Evolutionary conservation across 2,329 filamentous ascomycete species (phyloP).

Genomic region (Botrytis aclada): DNA sequence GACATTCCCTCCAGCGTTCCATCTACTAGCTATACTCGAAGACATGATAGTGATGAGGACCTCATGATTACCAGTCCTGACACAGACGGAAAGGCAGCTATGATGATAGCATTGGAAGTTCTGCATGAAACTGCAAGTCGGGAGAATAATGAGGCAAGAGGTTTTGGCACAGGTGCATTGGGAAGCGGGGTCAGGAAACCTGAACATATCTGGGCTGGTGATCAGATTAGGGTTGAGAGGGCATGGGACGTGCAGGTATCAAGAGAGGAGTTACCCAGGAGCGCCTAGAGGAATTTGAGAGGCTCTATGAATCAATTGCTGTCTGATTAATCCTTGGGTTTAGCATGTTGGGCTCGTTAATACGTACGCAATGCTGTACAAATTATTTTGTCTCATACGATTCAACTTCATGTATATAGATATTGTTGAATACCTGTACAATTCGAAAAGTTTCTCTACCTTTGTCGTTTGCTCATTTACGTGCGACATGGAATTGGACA

Average conservation of each 20-base stretch:
- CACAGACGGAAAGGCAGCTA: background rate
- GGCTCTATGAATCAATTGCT: too few species aligned
- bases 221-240: constrained; percentile 12
- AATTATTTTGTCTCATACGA: background rate
- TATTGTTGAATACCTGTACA: background rate
- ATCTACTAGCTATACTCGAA: background rate
- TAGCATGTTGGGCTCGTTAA: background rate
- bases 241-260: constrained; percentile 12
- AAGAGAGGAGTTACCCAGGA: background rate
- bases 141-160: background rate
- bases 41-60: constrained; percentile 8
- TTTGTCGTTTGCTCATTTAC: rapidly evolving
- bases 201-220: background rate
- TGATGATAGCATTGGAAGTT: background rate
- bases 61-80: constrained; percentile 1
- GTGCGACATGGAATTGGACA: background rate
- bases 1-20: background rate
- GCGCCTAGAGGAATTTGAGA: background rate
- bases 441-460: background rate
- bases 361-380: background rate
- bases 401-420: background rate
- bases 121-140: background rate
- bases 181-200: constrained; percentile 2
- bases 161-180: background rate
- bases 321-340: background rate